Evolutionary conservation across 441 rosid species (phyloP).

Genomic region (Pelargonium fulgidum): DNA sequence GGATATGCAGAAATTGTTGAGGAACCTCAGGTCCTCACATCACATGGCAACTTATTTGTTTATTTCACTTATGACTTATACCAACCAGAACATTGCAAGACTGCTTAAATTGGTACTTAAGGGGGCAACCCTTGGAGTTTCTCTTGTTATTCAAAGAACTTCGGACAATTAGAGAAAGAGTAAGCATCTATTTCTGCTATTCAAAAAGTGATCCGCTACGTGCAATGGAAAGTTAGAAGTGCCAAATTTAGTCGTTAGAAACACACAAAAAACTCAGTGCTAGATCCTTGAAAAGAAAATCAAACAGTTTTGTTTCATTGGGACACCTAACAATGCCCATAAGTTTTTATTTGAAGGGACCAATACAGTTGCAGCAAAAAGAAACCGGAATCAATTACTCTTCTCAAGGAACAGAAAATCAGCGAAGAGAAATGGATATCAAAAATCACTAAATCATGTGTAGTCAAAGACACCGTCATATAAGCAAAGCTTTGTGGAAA

Average conservation of each 20-base stretch:
- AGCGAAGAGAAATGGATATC: not conserved
- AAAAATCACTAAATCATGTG: not conserved
- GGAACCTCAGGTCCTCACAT: not conserved
- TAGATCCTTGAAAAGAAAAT: constrained; percentile 1
- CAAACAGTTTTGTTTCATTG: not conserved
- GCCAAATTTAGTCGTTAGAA: not conserved
- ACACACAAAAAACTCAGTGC: not conserved
- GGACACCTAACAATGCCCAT: not conserved
- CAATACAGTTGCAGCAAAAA: not conserved
- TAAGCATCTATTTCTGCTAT: constrained; percentile 1
- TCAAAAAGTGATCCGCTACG: not conserved
- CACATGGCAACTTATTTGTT: no score
- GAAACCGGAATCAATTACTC: not conserved
- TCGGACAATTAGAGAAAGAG: not conserved
- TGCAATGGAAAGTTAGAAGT: not conserved
- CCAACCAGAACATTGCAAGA: no score
- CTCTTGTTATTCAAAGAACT: not conserved
- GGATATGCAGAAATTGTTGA: not conserved
- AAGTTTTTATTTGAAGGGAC: not conserved
- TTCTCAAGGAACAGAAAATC: not conserved
- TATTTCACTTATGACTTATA: no score
- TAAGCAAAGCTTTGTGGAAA: not conserved
- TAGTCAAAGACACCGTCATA: not conserved
- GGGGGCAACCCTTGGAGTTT: not conserved
- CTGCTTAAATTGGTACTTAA: no score